A percentile compares a stretch with the other conserved stretches of the same genome.
These are phyloP conservation scores for Plectosphaerella cucumerina DNA, from an alignment of 2,329 filamentous ascomycete genomes.

Conservation along the genomic window DNA sequence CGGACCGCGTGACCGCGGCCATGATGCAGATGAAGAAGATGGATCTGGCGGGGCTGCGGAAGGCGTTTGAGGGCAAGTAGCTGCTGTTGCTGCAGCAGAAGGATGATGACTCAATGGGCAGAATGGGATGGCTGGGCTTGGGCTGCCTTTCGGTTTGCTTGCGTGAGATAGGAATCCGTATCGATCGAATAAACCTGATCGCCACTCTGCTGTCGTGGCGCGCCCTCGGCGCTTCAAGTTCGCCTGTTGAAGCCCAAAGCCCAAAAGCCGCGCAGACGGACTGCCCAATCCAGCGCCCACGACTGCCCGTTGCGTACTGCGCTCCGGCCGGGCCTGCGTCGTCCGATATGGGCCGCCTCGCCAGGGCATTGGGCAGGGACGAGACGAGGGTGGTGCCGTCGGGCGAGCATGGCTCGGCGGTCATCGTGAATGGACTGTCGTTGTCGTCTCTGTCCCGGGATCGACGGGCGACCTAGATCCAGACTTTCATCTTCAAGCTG, in stretches of 20 bases:
- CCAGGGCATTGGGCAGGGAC: not conserved
- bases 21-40: conserved; percentile 41
- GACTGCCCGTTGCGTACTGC: not conserved
- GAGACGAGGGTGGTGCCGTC: not conserved
- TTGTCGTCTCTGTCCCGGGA: no score
- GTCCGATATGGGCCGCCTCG: not conserved
- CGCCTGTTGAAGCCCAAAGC: not conserved
- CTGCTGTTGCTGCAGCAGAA: no score
- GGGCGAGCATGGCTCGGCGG: not conserved
- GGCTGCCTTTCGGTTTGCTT: no score
- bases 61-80: conserved; percentile 23
- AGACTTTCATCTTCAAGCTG: no score
- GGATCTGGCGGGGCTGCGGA: conserved; percentile 31
- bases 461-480: no score
- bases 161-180: no score
- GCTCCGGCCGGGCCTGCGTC: not conserved
- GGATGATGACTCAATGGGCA: no score
- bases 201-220: not conserved
- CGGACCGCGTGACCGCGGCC: conserved; percentile 21
- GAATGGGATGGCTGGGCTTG: no score
- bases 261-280: not conserved
- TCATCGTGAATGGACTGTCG: no score
- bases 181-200: no score
- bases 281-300: no score
- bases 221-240: not conserved